phyloP scores from a whole-genome alignment of 306 rosid species.

The Rubus parviflorus region DNA sequence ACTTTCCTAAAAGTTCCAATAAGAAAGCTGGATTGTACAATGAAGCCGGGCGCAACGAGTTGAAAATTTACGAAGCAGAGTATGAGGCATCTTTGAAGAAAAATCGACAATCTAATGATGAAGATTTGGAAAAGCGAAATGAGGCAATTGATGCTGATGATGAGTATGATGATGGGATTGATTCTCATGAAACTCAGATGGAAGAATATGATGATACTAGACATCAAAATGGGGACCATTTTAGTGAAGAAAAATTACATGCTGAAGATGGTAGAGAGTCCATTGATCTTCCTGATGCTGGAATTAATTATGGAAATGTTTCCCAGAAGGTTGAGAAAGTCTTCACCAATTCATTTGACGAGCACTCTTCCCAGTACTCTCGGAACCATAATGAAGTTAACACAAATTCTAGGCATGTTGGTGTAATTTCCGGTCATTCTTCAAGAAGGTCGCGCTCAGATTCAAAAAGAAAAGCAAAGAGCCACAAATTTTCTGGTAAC shows the following conservation, averaged over 20 bases:
- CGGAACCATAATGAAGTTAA: constrained; percentile 31
- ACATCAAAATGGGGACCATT: constrained; percentile 38
- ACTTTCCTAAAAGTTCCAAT: constrained; percentile 35
- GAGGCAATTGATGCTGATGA: constrained; percentile 54
- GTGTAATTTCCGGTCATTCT: constrained; percentile 35
- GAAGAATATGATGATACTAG: constrained; percentile 54
- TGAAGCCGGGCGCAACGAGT: constrained; percentile 94
- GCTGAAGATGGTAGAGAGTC: constrained; percentile 42
- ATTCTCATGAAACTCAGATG: constrained; percentile 44
- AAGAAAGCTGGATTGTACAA: constrained; percentile 81
- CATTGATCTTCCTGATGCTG: constrained; percentile 33
- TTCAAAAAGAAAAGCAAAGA: constrained; percentile 66
- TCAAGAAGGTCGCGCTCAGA: constrained; percentile 43
- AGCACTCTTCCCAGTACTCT: constrained; percentile 34
- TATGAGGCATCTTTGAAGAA: constrained; percentile 84
- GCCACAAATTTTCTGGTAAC: constrained; percentile 69
- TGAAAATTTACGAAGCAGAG: constrained; percentile 82
- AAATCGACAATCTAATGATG: constrained; percentile 33
- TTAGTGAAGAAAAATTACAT: constrained; percentile 27
- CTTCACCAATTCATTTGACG: constrained; percentile 24
- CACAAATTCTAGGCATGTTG: constrained; percentile 45
- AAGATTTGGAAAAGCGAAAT: constrained; percentile 43
- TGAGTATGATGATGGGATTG: constrained; percentile 81
- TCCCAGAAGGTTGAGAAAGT: constrained; percentile 38
- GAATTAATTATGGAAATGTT: constrained; percentile 32